These are phyloP conservation scores for grape (Vitis vinifera) DNA, from an alignment of 164 flowering plant genomes.

Conservation along the genomic window ASM3070453v1 NC_081819.1:19051501-19052000, in stretches of 20 bases:
- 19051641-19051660: constrained; percentile 68
- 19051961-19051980: too few relatives aligned
- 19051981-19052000: too few relatives aligned
- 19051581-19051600: not conserved
- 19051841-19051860: not conserved
- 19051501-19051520: not conserved
- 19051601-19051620: not conserved
- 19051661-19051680: constrained; percentile 57
- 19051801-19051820: not conserved
- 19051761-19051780: constrained; percentile 33
- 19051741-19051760: constrained; percentile 58
- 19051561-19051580: not conserved
- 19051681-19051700: constrained; percentile 66
- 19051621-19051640: not conserved
- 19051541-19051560: not conserved
- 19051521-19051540: not conserved
- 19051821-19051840: constrained; percentile 2
- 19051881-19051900: too few relatives aligned
- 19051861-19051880: too few relatives aligned
- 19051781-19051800: not conserved
- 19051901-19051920: too few relatives aligned
- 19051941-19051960: too few relatives aligned
- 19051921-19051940: too few relatives aligned
- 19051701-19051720: constrained; percentile 57
- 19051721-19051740: constrained; percentile 35